Base-by-base conservation (phyloP, 2,329 filamentous ascomycete genomes). In the Sphaceloma murrayae region DNA sequence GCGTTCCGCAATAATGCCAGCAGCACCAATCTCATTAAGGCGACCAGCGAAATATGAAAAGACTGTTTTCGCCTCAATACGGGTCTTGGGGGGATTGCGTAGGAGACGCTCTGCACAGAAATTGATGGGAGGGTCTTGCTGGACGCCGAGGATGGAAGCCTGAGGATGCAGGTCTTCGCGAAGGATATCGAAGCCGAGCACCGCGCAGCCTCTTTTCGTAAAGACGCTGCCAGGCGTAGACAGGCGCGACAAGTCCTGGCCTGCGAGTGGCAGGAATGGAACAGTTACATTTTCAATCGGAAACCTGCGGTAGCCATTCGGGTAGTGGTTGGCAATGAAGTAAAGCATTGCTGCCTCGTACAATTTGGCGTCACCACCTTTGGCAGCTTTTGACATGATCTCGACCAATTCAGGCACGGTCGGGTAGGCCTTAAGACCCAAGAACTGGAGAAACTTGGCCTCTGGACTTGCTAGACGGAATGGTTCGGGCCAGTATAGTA, bases 21-120 rank as follows among this genome's bases (percentile, higher is more conserved):
- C 62, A 2, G 58, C 53, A 24, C 74, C 77, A 21, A 96, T 68
- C 52, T 96, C 88, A 5, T 73, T 73, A 3, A 88, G 67, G 17
- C 91, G 79, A 43, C 76, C 76, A 4, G 85, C 78, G 55, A 98
- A 82, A 60, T 98, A 98, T 31, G 75, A 73, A 56, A 95, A 98
- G 4, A 93, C 61, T 2, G 73, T 71, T 30, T 76, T 72, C 0
- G 89, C 91, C 47, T 81, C 76, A 5, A 67, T 63, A 16, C 73
- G 71, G 29, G 74, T 79, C 46, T 70, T 70, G 1, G 91, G 89
- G 22, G 88, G 87, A 2, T 73, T 75, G 21, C 74, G 72, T 19
- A 89, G 67, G 30, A 98, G 67, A 18, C 77, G 74, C 30, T 82
- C 78, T 9, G 93, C 75, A 56, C 87, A 94, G 18, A 81, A 76